phyloP scores from a whole-genome alignment of 2,329 filamentous ascomycete species.

The Fusarium acutatum region DNA sequence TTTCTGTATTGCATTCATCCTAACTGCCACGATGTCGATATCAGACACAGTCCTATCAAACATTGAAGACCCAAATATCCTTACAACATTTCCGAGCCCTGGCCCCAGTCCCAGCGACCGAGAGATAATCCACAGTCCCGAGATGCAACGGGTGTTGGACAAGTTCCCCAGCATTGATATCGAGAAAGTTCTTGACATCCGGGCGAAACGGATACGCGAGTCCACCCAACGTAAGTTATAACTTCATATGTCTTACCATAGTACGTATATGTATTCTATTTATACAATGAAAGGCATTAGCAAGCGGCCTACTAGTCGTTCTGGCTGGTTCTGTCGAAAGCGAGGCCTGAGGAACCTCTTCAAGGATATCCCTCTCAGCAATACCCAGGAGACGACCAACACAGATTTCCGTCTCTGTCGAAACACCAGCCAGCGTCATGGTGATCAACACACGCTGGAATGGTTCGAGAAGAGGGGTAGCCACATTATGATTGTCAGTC shows the following conservation, averaged over 20 bases:
- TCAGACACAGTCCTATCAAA: background rate
- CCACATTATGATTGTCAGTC: constrained; percentile 5
- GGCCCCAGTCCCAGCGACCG: background rate
- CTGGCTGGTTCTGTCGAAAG: background rate
- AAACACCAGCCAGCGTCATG: background rate
- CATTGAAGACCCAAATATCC: background rate
- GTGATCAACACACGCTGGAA: background rate
- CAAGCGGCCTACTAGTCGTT: background rate
- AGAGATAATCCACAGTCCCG: background rate
- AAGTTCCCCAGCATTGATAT: background rate
- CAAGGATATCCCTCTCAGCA: background rate
- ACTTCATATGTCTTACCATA: background rate
- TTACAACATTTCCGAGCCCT: background rate
- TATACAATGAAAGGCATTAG: background rate
- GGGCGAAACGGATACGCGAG: background rate
- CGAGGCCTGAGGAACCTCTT: background rate
- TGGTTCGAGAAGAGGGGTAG: background rate
- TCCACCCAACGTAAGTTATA: background rate
- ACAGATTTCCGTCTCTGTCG: background rate
- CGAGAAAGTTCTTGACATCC: background rate
- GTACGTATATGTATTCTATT: background rate
- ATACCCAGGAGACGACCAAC: background rate
- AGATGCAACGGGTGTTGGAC: background rate
- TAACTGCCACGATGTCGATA: background rate
- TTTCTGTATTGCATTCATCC: background rate